phyloP scores from a whole-genome alignment of 257 asterid species.

The Nicotiana benthamiana region DNA sequence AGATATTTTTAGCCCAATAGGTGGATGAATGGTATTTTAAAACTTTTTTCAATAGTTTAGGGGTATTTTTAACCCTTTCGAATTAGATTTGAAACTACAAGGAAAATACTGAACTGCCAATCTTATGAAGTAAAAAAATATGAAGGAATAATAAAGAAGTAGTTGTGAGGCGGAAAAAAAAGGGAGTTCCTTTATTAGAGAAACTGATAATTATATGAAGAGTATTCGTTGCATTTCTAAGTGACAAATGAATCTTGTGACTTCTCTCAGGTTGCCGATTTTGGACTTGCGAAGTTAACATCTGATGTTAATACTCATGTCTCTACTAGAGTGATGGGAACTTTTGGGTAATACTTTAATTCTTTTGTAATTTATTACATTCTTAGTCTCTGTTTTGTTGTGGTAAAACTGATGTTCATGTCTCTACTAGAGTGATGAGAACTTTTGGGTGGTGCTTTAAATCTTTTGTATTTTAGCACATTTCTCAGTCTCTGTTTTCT shows the following conservation, averaged over 20 bases:
- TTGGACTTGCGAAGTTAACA: conserved; percentile 76
- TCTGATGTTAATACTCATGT: conserved; percentile 75
- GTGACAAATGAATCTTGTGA: conserved; percentile 9
- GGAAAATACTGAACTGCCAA: not conserved
- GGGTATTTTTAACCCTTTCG: no score
- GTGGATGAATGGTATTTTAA: no score
- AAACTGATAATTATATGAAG: not conserved
- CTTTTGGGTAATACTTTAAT: conserved; percentile 58
- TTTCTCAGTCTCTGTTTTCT: not conserved
- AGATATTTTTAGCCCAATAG: no score
- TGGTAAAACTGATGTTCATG: conserved; percentile 40
- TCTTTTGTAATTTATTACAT: not conserved
- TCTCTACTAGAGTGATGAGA: conserved; percentile 56
- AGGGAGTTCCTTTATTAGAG: not conserved
- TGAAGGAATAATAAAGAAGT: not conserved
- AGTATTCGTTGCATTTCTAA: not conserved
- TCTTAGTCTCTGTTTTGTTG: not conserved
- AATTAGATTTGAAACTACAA: not conserved
- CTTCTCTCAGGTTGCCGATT: conserved; percentile 84
- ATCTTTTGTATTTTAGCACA: not conserved
- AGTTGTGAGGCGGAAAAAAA: not conserved
- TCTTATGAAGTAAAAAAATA: not conserved
- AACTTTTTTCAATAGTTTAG: no score
- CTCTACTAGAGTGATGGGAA: conserved; percentile 95
- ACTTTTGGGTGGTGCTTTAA: conserved; percentile 36